Conservation (phyloP, 352 stramenopile genomes). For the Phytophthora pinifolia region DNA sequence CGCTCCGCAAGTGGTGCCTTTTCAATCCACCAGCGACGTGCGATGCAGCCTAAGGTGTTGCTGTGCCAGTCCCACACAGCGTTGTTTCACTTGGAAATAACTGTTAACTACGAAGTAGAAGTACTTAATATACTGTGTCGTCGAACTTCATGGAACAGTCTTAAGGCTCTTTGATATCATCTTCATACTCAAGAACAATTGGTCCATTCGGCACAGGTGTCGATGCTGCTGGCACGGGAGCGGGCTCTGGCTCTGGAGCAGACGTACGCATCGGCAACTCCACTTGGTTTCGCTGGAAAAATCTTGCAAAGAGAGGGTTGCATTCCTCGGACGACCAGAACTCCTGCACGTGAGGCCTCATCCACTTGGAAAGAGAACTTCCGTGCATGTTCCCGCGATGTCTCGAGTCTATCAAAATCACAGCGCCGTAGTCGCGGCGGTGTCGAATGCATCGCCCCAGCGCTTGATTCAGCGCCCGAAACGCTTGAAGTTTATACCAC, state of each 20-base stretch:
- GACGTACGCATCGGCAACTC: slow-evolving; percentile 33
- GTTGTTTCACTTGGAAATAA: no score
- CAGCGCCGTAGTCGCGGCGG: slow-evolving; percentile 95
- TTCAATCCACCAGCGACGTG: slow-evolving; percentile 6
- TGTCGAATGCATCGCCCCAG: slow-evolving; percentile 98
- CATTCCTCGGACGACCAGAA: slow-evolving; percentile 53
- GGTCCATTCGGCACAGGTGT: slow-evolving; percentile 11
- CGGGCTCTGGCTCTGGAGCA: slow-evolving; percentile 10
- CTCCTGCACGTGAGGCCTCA: slow-evolving; percentile 67
- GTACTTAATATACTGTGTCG: background rate
- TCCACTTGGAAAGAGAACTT: slow-evolving; percentile 73
- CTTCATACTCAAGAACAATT: slow-evolving; percentile 50
- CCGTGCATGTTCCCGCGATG: slow-evolving; percentile 54
- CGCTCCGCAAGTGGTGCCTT: slow-evolving; percentile 17
- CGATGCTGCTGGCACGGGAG: background rate
- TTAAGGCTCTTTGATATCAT: slow-evolving; percentile 13
- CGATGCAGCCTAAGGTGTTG: slow-evolving; percentile 2
- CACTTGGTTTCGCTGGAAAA: slow-evolving; percentile 55
- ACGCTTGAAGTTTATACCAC: slow-evolving; percentile 98
- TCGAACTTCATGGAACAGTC: slow-evolving; percentile 4
- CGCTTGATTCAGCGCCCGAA: slow-evolving; percentile 98
- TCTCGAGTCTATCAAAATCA: slow-evolving; percentile 95
- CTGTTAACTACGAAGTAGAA: no score
- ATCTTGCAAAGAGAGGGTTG: slow-evolving; percentile 44
- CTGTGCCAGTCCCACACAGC: no score